phyloP scores from a whole-genome alignment of 495 filamentous ascomycete species.

The Neurospora cerealis region DNA sequence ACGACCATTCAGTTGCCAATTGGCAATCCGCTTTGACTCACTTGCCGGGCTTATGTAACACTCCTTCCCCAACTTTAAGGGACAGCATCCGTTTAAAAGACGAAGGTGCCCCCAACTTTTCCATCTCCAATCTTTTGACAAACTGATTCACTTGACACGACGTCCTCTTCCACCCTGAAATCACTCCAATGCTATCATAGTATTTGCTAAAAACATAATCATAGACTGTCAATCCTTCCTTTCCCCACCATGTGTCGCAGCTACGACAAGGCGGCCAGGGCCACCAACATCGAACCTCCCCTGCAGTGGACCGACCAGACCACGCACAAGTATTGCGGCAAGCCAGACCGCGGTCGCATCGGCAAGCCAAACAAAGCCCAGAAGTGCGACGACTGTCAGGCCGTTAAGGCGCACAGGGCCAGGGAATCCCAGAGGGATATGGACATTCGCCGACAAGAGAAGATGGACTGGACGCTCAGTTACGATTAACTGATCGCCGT shows the following conservation, averaged over 20 bases:
- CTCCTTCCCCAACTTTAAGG: neutral
- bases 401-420: constrained; percentile 13
- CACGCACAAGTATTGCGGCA: constrained; percentile 22
- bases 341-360: constrained; percentile 10
- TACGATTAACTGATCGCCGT: neutral
- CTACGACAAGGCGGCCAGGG: constrained; percentile 11
- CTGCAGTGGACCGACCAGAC: constrained; percentile 14
- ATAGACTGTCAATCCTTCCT: neutral
- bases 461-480: constrained; percentile 12
- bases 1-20: neutral
- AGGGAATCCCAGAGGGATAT: constrained; percentile 7
- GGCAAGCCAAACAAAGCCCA: constrained; percentile 22
- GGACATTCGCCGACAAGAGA: constrained; percentile 10
- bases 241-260: constrained; percentile 10
- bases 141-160: neutral
- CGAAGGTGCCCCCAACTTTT: neutral
- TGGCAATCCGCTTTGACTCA: neutral
- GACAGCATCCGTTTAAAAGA: neutral
- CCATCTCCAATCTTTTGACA: neutral
- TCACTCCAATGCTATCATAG: neutral
- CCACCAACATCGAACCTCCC: constrained; percentile 9
- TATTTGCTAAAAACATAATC: neutral
- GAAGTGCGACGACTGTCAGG: constrained; percentile 16
- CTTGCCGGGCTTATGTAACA: neutral
- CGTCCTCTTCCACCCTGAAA: neutral